These are phyloP conservation scores for Beauveria brongniartii DNA, from an alignment of 2,329 filamentous ascomycete genomes.

Conservation along the genomic window DNA sequence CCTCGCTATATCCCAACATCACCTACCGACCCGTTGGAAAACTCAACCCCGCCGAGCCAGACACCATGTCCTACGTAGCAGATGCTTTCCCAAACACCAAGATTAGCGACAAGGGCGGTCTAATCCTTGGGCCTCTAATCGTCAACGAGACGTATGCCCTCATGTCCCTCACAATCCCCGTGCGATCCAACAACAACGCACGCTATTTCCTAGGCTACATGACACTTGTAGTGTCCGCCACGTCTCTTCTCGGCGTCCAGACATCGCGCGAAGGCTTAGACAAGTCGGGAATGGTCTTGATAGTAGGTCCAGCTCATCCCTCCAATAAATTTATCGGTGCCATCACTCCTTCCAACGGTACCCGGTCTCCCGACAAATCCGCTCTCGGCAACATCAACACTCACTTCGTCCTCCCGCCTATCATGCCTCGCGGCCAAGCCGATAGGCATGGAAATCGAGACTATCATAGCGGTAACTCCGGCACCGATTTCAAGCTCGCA, in stretches of 20 bases:
- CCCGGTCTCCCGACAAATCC: slow-evolving; percentile 29
- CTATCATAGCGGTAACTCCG: slow-evolving; percentile 29
- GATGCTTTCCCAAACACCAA: slow-evolving; percentile 41
- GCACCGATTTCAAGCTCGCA: slow-evolving; percentile 48
- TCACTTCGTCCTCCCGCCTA: slow-evolving; percentile 55
- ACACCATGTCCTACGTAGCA: slow-evolving; percentile 36
- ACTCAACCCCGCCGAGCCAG: slow-evolving; percentile 31
- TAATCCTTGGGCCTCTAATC: slow-evolving; percentile 70
- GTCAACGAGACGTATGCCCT: slow-evolving; percentile 69
- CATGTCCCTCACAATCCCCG: slow-evolving; percentile 72
- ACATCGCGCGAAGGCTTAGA: slow-evolving; percentile 62
- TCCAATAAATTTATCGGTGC: slow-evolving; percentile 55
- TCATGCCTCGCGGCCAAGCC: slow-evolving; percentile 25
- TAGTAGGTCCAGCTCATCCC: slow-evolving; percentile 59
- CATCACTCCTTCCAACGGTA: slow-evolving; percentile 38
- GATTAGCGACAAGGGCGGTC: slow-evolving; percentile 43
- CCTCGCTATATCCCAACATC: slow-evolving; percentile 69
- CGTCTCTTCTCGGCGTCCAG: slow-evolving; percentile 52
- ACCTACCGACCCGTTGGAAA: slow-evolving; percentile 47
- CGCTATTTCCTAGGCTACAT: slow-evolving; percentile 71
- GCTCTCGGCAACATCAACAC: slow-evolving; percentile 38
- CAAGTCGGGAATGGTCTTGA: slow-evolving; percentile 59
- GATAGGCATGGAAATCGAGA: slow-evolving; percentile 37
- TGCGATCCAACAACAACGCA: slow-evolving; percentile 57
- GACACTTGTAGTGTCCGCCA: slow-evolving; percentile 65